phyloP scores from a whole-genome alignment of 2,329 filamentous ascomycete species.

The Fusarium sp. region DNA sequence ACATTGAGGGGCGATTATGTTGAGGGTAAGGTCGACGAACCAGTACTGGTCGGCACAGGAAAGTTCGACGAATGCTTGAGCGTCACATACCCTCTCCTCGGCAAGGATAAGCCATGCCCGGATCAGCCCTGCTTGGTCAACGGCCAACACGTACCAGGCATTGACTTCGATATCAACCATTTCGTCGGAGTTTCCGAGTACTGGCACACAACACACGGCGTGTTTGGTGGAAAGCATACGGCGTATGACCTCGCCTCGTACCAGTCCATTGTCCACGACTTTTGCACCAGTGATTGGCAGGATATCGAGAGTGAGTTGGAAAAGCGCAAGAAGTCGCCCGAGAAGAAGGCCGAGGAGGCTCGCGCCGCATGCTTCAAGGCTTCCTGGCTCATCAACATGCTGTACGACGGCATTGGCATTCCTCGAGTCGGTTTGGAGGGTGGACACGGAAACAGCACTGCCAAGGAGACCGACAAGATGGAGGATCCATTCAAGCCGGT shows the following conservation, averaged over 20 bases:
- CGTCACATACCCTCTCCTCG: slow-evolving; percentile 84
- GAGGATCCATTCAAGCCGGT: slow-evolving; percentile 90
- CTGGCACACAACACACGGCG: slow-evolving; percentile 97
- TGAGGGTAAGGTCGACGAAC: slow-evolving; percentile 51
- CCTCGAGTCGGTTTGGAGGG: slow-evolving; percentile 85
- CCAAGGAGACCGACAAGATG: slow-evolving; percentile 73
- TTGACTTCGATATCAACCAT: slow-evolving; percentile 97
- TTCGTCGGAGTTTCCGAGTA: slow-evolving; percentile 98
- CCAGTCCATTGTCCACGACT: slow-evolving; percentile 83
- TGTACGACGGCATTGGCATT: slow-evolving; percentile 95
- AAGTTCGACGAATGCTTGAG: slow-evolving; percentile 86
- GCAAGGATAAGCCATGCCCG: slow-evolving; percentile 86
- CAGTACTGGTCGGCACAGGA: slow-evolving; percentile 82
- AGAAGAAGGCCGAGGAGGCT: slow-evolving; percentile 81
- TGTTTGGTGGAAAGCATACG: slow-evolving; percentile 83
- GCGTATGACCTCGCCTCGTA: slow-evolving; percentile 93
- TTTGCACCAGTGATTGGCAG: slow-evolving; percentile 86
- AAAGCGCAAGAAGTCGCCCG: slow-evolving; percentile 76
- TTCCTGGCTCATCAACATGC: slow-evolving; percentile 95
- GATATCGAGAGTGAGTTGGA: slow-evolving; percentile 75
- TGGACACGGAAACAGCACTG: slow-evolving; percentile 72
- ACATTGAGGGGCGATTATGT: slow-evolving; percentile 74
- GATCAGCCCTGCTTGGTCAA: slow-evolving; percentile 90
- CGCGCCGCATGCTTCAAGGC: slow-evolving; percentile 97
- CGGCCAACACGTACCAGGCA: slow-evolving; percentile 90